Conservation (phyloP, 352 stramenopile genomes). For the Globisporangium takayamanum region DNA sequence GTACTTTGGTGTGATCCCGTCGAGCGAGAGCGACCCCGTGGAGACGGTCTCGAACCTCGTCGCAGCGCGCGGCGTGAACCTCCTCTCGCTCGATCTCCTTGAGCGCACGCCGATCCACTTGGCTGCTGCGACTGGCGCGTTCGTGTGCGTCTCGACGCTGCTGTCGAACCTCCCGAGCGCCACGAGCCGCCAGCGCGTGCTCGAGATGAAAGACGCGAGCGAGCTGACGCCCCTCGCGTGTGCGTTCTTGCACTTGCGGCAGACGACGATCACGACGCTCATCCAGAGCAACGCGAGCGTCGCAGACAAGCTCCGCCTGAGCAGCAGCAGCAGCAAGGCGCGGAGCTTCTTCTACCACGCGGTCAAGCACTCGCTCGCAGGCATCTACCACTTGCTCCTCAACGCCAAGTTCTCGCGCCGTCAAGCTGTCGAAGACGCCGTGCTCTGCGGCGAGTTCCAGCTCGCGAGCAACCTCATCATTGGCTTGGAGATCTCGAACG, state of each 20-base stretch:
- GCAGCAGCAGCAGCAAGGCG: conserved; percentile 6
- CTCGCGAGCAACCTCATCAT: conserved; percentile 64
- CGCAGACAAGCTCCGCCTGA: conserved; percentile 15
- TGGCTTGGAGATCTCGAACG: conserved; percentile 40
- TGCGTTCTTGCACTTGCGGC: conserved; percentile 49
- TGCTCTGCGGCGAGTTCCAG: conserved; percentile 65
- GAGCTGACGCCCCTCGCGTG: conserved; percentile 50
- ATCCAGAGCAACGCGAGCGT: conserved; percentile 57
- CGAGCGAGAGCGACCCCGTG: conserved; percentile 49
- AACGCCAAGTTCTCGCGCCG: conserved; percentile 64
- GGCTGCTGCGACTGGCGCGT: conserved; percentile 61
- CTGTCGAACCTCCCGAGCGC: conserved; percentile 24
- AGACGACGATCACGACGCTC: conserved; percentile 73
- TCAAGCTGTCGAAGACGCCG: conserved; percentile 68
- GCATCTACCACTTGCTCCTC: conserved; percentile 74
- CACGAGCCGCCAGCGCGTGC: conserved; percentile 18
- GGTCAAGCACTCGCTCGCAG: conserved; percentile 57
- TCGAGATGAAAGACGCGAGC: conserved; percentile 34
- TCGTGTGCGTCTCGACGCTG: conserved; percentile 68
- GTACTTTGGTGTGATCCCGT: conserved; percentile 33
- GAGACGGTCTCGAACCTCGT: conserved; percentile 72
- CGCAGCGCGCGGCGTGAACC: conserved; percentile 35
- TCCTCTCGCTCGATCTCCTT: conserved; percentile 33
- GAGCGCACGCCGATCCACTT: conserved; percentile 59
- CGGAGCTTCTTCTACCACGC: conserved; percentile 78